A percentile compares a stretch with the other conserved stretches of the same genome.
These are phyloP conservation scores for Leccinellum albellum DNA, from an alignment of 768 basidiomycete species.

Conservation along the genomic window DNA sequence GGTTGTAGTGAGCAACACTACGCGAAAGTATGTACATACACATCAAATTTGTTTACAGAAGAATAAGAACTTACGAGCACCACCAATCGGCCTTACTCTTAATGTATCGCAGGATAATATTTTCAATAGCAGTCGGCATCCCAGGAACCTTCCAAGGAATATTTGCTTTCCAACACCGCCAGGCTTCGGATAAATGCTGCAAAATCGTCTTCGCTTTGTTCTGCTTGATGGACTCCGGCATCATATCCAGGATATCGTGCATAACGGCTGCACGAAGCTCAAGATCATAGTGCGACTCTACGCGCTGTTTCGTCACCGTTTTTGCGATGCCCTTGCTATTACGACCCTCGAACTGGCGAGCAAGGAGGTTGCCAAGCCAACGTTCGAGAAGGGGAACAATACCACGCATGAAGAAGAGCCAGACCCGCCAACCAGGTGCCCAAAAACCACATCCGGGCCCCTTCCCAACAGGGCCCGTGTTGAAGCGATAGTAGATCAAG, in stretches of 20 bases:
- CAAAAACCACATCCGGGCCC: slow-evolving; percentile 99
- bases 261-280: slow-evolving; percentile 97
- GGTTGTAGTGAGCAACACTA: slow-evolving; percentile 95
- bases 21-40: neutral
- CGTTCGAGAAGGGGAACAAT: slow-evolving; percentile 96
- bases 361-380: slow-evolving; percentile 97
- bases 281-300: slow-evolving; percentile 97
- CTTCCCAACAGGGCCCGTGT: slow-evolving; percentile 98
- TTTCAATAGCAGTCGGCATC: slow-evolving; percentile 99
- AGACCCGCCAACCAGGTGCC: slow-evolving; percentile 99
- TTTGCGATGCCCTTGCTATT: slow-evolving; percentile 96
- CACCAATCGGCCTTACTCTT: slow-evolving; percentile 99
- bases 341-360: slow-evolving; percentile 96
- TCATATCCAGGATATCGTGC: slow-evolving; percentile 99
- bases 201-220: slow-evolving; percentile 99
- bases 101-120: slow-evolving; percentile 97
- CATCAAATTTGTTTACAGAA: neutral
- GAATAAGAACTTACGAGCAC: slow-evolving; percentile 62
- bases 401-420: slow-evolving; percentile 99
- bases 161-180: slow-evolving; percentile 97
- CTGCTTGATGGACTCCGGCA: slow-evolving; percentile 99
- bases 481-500: slow-evolving; percentile 97
- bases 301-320: slow-evolving; percentile 98
- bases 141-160: slow-evolving; percentile 99
- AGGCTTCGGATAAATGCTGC: slow-evolving; percentile 96